A percentile compares a stretch with the other conserved stretches of the same genome.
phyloP scores from a whole-genome alignment of 1,139 yeast genomes.

The Ogataea hybrid region DNA sequence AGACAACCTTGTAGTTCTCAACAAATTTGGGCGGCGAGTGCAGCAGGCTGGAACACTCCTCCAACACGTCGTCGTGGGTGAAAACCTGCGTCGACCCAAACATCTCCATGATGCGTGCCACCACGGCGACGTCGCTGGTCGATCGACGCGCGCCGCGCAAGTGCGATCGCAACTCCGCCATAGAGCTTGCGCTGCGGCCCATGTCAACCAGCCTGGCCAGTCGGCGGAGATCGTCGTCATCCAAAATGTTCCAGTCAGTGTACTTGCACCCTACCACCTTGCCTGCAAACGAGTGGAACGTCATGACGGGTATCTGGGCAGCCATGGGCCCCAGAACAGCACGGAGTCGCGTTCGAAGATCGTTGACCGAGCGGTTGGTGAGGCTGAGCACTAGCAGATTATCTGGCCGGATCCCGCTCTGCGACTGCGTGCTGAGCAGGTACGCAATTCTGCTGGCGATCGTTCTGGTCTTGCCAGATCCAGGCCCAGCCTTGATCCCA shows the following conservation, averaged over 20 bases:
- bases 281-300: slow-evolving; percentile 66
- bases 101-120: slow-evolving; percentile 28
- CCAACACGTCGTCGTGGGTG: slow-evolving; percentile 42
- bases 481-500: slow-evolving; percentile 67
- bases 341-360: slow-evolving; percentile 41
- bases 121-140: slow-evolving; percentile 7
- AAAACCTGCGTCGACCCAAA: slow-evolving; percentile 36
- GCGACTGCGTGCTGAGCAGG: slow-evolving; percentile 38
- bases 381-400: slow-evolving; percentile 63
- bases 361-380: slow-evolving; percentile 68
- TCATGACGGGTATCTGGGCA: slow-evolving; percentile 42
- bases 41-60: slow-evolving; percentile 32
- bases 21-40: slow-evolving; percentile 14
- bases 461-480: slow-evolving; percentile 73
- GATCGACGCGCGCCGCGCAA: slow-evolving; percentile 3
- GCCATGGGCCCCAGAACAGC: slow-evolving; percentile 38
- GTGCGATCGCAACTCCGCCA: neutral
- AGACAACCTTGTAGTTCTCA: slow-evolving; percentile 37
- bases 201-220: slow-evolving; percentile 5
- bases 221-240: slow-evolving; percentile 22
- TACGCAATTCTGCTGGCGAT: slow-evolving; percentile 53
- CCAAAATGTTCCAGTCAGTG: slow-evolving; percentile 39
- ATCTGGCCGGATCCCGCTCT: slow-evolving; percentile 39
- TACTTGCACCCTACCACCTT: slow-evolving; percentile 44
- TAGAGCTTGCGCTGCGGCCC: slow-evolving; percentile 4